A percentile compares a stretch with the other conserved stretches of the same genome.
Conservation (phyloP, 2,329 filamentous ascomycete genomes). For the Cryphonectria radicalis region DNA sequence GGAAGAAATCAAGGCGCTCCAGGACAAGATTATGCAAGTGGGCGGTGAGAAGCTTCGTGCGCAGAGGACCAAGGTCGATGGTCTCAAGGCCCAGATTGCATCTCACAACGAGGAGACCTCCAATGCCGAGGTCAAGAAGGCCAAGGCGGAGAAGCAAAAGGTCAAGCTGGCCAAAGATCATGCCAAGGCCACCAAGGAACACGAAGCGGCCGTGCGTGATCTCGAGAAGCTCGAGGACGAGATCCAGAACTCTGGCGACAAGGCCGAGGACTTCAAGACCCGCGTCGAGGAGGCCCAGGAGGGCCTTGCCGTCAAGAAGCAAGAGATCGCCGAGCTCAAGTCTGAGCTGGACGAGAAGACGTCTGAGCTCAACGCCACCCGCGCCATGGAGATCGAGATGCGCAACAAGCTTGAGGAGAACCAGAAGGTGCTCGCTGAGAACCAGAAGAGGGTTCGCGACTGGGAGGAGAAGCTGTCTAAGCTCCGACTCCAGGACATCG, state of each 20-base stretch:
- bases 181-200: conserved; percentile 77
- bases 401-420: conserved; percentile 97
- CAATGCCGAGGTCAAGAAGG: conserved; percentile 82
- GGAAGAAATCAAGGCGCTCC: conserved; percentile 87
- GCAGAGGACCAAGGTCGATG: conserved; percentile 90
- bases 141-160: conserved; percentile 92
- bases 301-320: conserved; percentile 76
- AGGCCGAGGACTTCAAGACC: conserved; percentile 72
- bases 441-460: conserved; percentile 80
- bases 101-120: conserved; percentile 81
- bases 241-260: conserved; percentile 74
- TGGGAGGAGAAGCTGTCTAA: conserved; percentile 92
- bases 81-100: conserved; percentile 82
- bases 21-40: conserved; percentile 98
- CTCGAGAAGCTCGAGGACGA: conserved; percentile 79
- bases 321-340: conserved; percentile 79
- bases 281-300: conserved; percentile 83
- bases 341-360: conserved; percentile 85
- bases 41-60: conserved; percentile 90
- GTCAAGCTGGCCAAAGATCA: conserved; percentile 84
- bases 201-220: conserved; percentile 72
- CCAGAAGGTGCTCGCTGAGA: conserved; percentile 84
- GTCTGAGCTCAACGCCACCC: conserved; percentile 82
- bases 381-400: conserved; percentile 95
- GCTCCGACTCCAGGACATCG: conserved; percentile 79